Evolutionary conservation across 2,329 filamentous ascomycete genomes (phyloP), one percentile per base, ranked within the genome.

Genomic region (Pestalotiopsis fici): DNA sequence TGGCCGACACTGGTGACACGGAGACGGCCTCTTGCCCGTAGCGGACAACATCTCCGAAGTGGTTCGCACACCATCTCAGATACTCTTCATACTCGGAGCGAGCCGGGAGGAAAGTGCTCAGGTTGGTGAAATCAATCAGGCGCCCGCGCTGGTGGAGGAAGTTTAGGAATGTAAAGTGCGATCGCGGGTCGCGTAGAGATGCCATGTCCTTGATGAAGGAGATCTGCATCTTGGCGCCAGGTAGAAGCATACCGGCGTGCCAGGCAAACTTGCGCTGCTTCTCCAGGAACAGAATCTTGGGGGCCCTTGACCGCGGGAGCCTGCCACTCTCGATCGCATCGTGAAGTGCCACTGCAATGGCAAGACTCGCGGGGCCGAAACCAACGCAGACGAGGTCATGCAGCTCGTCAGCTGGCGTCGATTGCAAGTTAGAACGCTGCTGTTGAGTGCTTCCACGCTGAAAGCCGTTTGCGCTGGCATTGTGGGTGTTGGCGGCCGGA

Each of bases 191-290:
- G 67, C 95, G 88, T 72, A 97, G 85, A 3, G 93, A 96, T 3
- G 95, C 95, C 79, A 98, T 88, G 77, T 98, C 95, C 83, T 98
- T 98, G 82, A 98, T 87, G 83, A 97, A 98, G 11, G 93, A 97
- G 73, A 98, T 98, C 78, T 98, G 95, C 95, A 98, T 98, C 82
- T 92, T 94, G 64, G 95, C 93, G 4, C 94, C 95, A 0, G 94
- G 93, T 3, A 98, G 87, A 68, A 98, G 89, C 95, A 98, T 98
- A 68, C 95, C 95, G 0, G 94, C 90, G 79, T 98, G 95, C 95
- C 95, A 98, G 67, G 92, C 89, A 76, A 98, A 98, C 60, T 86
- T 83, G 37, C 84, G 76, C 80, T 98, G 95, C 79, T 93, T 92
- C 83, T 98, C 95, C 27, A 98, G 81, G 80, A 98, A 98, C 57